Evolutionary conservation across 108 stramenopile species (phyloP).

Genomic region (Skeletonema marinoi): DNA sequence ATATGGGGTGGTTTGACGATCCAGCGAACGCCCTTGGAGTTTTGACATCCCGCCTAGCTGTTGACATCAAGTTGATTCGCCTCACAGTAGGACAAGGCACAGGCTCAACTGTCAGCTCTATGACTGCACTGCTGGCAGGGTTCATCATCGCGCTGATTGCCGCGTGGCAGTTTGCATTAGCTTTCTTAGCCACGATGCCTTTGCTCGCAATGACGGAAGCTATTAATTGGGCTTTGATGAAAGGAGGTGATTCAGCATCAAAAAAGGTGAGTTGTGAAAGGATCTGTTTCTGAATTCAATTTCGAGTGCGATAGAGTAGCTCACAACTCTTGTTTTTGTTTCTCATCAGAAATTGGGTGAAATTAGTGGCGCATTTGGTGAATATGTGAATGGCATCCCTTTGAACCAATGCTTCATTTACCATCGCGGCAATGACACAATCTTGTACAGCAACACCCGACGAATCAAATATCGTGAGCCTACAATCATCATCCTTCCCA

Average conservation of each 20-base stretch:
- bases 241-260: too few relatives aligned
- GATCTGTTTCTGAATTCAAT: too few relatives aligned
- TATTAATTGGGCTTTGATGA: too few relatives aligned
- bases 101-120: constrained; percentile 21
- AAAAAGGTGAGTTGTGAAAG: too few relatives aligned
- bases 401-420: constrained; percentile 32
- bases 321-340: too few relatives aligned
- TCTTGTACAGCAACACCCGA: constrained; percentile 79
- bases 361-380: too few relatives aligned
- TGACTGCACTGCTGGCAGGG: constrained; percentile 31
- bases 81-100: constrained; percentile 33
- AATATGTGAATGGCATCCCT: not conserved
- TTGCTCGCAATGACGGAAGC: too few relatives aligned
- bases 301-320: too few relatives aligned
- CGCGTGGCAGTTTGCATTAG: constrained; percentile 53
- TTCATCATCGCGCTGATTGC: constrained; percentile 54
- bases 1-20: constrained; percentile 51
- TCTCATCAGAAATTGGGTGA: too few relatives aligned
- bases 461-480: constrained; percentile 72
- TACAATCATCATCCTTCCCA: constrained; percentile 29
- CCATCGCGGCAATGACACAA: constrained; percentile 65
- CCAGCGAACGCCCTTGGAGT: constrained; percentile 44
- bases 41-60: constrained; percentile 50
- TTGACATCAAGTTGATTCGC: constrained; percentile 38
- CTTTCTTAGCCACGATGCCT: constrained; percentile 56